phyloP scores from a whole-genome alignment of 2,329 filamentous ascomycete genomes.

The Beauveria pseudobassiana region DNA sequence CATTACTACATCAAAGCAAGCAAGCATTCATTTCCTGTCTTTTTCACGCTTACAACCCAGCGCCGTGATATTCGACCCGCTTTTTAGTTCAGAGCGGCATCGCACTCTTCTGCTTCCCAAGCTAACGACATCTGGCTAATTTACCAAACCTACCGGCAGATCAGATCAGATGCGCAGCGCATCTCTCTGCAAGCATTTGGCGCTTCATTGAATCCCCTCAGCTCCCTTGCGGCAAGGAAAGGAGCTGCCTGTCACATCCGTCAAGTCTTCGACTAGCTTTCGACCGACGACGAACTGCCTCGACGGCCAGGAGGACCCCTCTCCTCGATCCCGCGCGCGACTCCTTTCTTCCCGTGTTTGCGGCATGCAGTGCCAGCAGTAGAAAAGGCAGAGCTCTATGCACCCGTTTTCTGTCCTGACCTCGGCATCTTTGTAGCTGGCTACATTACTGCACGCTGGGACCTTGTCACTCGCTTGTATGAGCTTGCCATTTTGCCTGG shows the following conservation, averaged over 20 bases:
- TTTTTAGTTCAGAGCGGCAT: constrained; percentile 6
- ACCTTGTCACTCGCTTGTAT: constrained; percentile 93
- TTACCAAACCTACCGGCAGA: constrained; percentile 2
- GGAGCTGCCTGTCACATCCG: not conserved
- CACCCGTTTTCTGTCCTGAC: constrained; percentile 96
- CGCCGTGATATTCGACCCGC: not conserved
- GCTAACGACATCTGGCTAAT: constrained; percentile 11
- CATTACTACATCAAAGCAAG: not conserved
- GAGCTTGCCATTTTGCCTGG: constrained; percentile 94
- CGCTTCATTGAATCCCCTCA: constrained; percentile 1
- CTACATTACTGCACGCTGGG: constrained; percentile 99
- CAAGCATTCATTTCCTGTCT: not conserved
- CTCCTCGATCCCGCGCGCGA: constrained; percentile 14
- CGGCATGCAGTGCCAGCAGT: constrained; percentile 36
- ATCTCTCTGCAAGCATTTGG: constrained; percentile 1
- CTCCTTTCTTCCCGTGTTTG: constrained; percentile 15
- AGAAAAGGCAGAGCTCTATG: constrained; percentile 57
- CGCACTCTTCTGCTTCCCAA: not conserved
- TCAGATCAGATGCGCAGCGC: constrained; percentile 9
- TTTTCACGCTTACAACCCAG: not conserved
- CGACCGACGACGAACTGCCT: not conserved
- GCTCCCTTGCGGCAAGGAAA: not conserved
- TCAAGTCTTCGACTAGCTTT: not conserved
- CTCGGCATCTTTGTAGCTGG: constrained; percentile 98
- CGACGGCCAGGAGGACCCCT: not conserved